phyloP scores from a whole-genome alignment of 805 yeast genomes.

The Hanseniaspora clermontiae region DNA sequence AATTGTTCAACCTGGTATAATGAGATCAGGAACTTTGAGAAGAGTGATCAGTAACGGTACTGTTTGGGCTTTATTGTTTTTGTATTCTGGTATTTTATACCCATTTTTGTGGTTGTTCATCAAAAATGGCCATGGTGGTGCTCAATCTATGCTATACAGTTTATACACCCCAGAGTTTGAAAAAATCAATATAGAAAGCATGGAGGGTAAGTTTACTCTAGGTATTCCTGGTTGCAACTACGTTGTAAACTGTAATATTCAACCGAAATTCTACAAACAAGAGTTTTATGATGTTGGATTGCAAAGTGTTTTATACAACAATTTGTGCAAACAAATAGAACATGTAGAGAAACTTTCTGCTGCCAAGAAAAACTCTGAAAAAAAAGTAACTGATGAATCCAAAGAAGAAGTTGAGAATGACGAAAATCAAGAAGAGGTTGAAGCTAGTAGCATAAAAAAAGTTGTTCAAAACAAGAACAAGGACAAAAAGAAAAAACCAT shows the following conservation, averaged over 20 bases:
- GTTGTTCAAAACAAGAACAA: neutral
- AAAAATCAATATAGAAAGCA: constrained; percentile 47
- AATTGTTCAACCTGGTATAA: constrained; percentile 81
- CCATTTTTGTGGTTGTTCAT: constrained; percentile 77
- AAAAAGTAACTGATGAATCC: constrained; percentile 9
- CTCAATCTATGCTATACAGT: constrained; percentile 62
- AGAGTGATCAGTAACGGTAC: constrained; percentile 69
- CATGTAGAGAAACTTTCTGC: constrained; percentile 62
- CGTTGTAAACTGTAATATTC: constrained; percentile 13
- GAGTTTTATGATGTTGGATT: constrained; percentile 54
- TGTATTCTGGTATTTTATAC: constrained; percentile 45
- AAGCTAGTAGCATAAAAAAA: neutral
- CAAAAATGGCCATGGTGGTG: constrained; percentile 66
- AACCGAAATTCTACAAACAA: constrained; percentile 40
- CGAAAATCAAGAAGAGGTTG: neutral
- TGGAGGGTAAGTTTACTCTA: constrained; percentile 18
- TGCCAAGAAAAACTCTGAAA: constrained; percentile 41
- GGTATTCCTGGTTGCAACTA: constrained; percentile 54
- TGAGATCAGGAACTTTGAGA: constrained; percentile 77
- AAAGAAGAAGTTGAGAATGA: neutral
- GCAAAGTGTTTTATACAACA: constrained; percentile 47
- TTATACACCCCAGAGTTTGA: constrained; percentile 59
- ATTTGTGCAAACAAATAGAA: constrained; percentile 46
- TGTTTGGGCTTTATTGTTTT: constrained; percentile 46
- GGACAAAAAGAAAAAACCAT: neutral